A percentile compares a stretch with the other conserved stretches of the same genome.
Conservation (phyloP, 139 green algal species). For the Coelastrella sp. region DNA sequence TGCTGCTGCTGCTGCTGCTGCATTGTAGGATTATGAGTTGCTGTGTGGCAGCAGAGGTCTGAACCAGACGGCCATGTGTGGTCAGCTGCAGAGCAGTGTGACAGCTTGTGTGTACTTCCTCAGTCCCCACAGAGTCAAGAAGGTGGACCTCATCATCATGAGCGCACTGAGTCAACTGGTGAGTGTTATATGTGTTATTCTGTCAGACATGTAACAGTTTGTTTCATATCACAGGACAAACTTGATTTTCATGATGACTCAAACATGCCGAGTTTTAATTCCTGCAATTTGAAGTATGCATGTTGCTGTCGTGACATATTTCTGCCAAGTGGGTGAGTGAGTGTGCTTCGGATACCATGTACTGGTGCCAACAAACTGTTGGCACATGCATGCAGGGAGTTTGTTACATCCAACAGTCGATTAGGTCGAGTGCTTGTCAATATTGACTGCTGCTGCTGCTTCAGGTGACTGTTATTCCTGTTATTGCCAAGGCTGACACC, state of each 20-base stretch:
- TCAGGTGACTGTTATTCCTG: constrained; percentile 40
- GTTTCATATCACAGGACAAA: no score
- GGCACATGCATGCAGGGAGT: no score
- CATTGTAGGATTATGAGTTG: constrained; percentile 43
- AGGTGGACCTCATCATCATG: constrained; percentile 43
- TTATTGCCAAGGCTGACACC: constrained; percentile 48
- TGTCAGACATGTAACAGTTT: no score
- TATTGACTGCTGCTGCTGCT: not conserved
- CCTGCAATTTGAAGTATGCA: no score
- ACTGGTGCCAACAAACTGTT: no score
- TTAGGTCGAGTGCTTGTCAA: no score
- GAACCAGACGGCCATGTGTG: constrained; percentile 15
- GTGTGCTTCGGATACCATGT: no score
- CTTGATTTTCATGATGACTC: no score
- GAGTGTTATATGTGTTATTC: not conserved
- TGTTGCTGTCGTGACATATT: no score
- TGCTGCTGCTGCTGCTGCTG: no score
- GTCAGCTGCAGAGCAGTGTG: constrained; percentile 50
- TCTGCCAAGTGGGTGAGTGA: not conserved
- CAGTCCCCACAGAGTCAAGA: constrained; percentile 17
- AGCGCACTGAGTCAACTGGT: constrained; percentile 36
- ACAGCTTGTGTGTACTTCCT: constrained; percentile 40
- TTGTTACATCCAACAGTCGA: no score
- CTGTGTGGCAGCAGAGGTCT: constrained; percentile 22
- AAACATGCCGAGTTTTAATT: no score